These are phyloP conservation scores for Chrysanthemum lavandulifolium DNA, from an alignment of 129 eudicot species.

Conservation along the genomic window DNA sequence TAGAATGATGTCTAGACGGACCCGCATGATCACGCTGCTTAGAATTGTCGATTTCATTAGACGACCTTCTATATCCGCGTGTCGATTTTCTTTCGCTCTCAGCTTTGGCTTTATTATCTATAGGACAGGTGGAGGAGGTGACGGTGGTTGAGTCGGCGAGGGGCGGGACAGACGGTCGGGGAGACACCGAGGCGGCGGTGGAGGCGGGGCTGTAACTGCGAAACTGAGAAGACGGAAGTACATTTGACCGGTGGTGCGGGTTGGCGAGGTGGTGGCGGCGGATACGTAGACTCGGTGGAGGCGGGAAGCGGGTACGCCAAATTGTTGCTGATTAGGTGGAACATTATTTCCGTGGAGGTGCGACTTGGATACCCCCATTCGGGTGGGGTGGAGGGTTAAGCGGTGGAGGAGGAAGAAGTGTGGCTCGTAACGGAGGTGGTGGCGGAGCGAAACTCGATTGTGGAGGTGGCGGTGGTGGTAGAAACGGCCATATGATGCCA, in stretches of 20 bases:
- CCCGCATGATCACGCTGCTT: slow-evolving; percentile 30
- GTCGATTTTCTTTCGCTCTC: slow-evolving; percentile 42
- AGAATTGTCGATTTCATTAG: slow-evolving; percentile 24
- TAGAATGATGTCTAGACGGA: slow-evolving; percentile 48
- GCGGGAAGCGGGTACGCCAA: slow-evolving; percentile 28
- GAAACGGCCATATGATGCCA: slow-evolving; percentile 96
- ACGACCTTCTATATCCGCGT: slow-evolving; percentile 29
- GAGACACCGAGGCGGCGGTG: slow-evolving; percentile 48
- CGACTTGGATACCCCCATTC: slow-evolving; percentile 51
- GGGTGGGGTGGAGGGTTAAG: neutral
- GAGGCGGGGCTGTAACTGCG: slow-evolving; percentile 57
- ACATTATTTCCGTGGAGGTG: slow-evolving; percentile 26
- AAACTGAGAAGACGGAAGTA: slow-evolving; percentile 69
- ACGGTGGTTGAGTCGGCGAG: slow-evolving; percentile 48
- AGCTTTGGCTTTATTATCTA: neutral
- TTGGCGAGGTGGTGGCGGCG: slow-evolving; percentile 44
- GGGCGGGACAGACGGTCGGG: slow-evolving; percentile 61
- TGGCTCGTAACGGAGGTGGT: slow-evolving; percentile 52
- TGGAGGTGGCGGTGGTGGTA: slow-evolving; percentile 75
- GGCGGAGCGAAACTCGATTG: slow-evolving; percentile 61
- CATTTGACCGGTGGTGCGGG: slow-evolving; percentile 41
- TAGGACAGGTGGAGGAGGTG: slow-evolving; percentile 66
- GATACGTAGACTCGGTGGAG: slow-evolving; percentile 38
- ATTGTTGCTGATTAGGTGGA: slow-evolving; percentile 47
- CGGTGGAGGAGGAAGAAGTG: slow-evolving; percentile 44